These are phyloP conservation scores for Baeospora myosura DNA, from an alignment of 1,284 basidiomycete genomes.

Conservation along the genomic window DNA sequence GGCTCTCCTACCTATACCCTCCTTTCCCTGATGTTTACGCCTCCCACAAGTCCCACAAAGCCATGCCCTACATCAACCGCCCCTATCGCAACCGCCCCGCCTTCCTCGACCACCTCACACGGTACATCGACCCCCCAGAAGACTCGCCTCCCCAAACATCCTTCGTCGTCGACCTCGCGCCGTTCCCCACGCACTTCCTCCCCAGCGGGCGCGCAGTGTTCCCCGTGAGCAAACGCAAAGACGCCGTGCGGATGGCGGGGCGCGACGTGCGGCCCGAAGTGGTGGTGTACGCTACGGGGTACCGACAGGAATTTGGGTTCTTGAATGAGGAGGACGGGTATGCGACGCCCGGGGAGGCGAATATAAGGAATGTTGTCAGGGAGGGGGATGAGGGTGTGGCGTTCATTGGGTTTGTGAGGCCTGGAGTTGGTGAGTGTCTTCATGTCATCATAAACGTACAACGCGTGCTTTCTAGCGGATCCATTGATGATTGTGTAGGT, in stretches of 20 bases:
- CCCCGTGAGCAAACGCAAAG: constrained; percentile 34
- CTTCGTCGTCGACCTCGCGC: constrained; percentile 51
- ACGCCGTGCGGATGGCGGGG: constrained; percentile 35
- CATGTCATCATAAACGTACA: no score
- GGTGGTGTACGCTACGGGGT: constrained; percentile 48
- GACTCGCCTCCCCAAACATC: constrained; percentile 38
- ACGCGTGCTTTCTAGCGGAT: background rate
- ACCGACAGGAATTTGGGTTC: constrained; percentile 47
- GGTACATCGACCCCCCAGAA: constrained; percentile 52
- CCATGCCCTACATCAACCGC: constrained; percentile 57
- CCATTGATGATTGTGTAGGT: constrained; percentile 23
- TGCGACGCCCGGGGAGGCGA: constrained; percentile 41
- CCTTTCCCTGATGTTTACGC: constrained; percentile 1
- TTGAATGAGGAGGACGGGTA: constrained; percentile 40
- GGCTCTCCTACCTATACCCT: background rate
- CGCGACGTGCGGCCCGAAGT: constrained; percentile 41
- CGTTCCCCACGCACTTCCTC: constrained; percentile 47
- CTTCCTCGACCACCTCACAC: constrained; percentile 39
- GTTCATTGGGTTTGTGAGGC: constrained; percentile 59
- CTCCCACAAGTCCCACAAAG: constrained; percentile 36
- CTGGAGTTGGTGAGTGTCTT: constrained; percentile 43
- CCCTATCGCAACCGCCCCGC: constrained; percentile 41
- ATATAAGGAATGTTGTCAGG: constrained; percentile 45
- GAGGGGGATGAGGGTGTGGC: constrained; percentile 43
- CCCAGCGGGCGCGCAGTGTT: constrained; percentile 44